Conservation (phyloP, 345 rosid genomes). For the Rhodamnia argentea region DNA sequence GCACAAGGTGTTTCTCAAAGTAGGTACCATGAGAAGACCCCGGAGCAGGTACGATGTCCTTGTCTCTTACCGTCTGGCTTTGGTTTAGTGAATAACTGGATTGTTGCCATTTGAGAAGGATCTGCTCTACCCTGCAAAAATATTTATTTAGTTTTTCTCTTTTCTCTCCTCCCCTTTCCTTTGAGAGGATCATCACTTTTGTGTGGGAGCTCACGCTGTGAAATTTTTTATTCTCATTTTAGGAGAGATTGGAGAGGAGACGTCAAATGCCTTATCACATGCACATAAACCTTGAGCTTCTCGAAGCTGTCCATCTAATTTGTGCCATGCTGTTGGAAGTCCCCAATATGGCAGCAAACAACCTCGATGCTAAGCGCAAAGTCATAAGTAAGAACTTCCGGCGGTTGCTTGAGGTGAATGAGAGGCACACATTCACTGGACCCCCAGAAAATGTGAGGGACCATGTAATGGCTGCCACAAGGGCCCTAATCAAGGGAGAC, state of each 20-base stretch:
- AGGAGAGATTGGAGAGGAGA: slow-evolving; percentile 89
- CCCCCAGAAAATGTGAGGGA: slow-evolving; percentile 88
- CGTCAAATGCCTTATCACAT: slow-evolving; percentile 94
- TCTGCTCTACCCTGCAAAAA: background rate
- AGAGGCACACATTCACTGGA: slow-evolving; percentile 74
- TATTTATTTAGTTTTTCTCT: background rate
- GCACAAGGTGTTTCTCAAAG: slow-evolving; percentile 97
- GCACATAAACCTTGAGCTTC: slow-evolving; percentile 96
- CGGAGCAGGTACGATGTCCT: slow-evolving; percentile 50
- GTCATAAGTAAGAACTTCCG: slow-evolving; percentile 80
- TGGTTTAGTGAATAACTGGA: background rate
- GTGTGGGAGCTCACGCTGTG: background rate
- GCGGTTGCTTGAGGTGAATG: slow-evolving; percentile 61
- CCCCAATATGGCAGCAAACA: slow-evolving; percentile 82
- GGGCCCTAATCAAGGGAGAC: slow-evolving; percentile 74
- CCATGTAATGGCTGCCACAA: slow-evolving; percentile 81
- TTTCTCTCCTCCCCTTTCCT: background rate
- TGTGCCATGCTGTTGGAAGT: slow-evolving; percentile 95
- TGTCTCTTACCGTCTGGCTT: background rate
- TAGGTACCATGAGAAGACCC: slow-evolving; percentile 93
- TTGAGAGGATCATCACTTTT: background rate
- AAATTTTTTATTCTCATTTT: slow-evolving; percentile 4
- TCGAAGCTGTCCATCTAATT: slow-evolving; percentile 81
- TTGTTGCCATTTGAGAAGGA: background rate
- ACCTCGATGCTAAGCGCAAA: slow-evolving; percentile 45